Percentiles rank a stretch among this genome's conserved stretches.
phyloP scores from a whole-genome alignment of 148 eudicot genomes.

The Vaccinium corymbosum region DNA sequence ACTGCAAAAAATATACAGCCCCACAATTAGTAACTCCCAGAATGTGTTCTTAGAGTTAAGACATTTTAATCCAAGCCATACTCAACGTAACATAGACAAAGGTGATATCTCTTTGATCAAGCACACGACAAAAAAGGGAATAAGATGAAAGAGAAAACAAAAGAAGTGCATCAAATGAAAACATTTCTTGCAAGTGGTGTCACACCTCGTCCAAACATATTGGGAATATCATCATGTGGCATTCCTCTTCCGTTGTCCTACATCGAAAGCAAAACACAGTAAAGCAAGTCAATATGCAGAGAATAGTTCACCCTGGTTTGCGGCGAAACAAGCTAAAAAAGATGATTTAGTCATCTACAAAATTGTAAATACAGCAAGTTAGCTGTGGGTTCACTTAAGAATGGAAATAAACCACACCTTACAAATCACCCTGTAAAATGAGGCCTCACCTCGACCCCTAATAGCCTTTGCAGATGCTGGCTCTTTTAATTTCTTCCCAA shows the following conservation, averaged over 20 bases:
- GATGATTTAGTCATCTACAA: background rate
- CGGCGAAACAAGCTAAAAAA: slow-evolving; percentile 2
- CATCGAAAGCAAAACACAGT: slow-evolving; percentile 14
- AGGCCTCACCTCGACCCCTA: slow-evolving; percentile 94
- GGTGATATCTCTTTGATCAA: background rate
- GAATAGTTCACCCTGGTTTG: background rate
- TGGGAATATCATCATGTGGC: slow-evolving; percentile 98
- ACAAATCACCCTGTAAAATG: slow-evolving; percentile 90
- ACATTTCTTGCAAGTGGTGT: slow-evolving; percentile 8
- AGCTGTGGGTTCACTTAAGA: background rate
- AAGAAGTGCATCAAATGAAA: background rate
- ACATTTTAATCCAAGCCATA: background rate
- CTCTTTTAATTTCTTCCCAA: slow-evolving; percentile 86
- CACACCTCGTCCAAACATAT: slow-evolving; percentile 98
- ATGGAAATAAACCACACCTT: slow-evolving; percentile 52
- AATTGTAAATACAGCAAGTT: background rate
- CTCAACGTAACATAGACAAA: background rate
- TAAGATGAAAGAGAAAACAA: background rate
- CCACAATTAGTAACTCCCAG: slow-evolving; percentile 14
- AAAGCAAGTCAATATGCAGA: slow-evolving; percentile 8
- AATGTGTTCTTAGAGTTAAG: background rate
- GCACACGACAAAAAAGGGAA: background rate
- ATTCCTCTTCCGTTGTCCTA: slow-evolving; percentile 99
- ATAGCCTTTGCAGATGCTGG: slow-evolving; percentile 43
- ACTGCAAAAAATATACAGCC: slow-evolving; percentile 41